A percentile compares a stretch with the other conserved stretches of the same genome.
Conservation (phyloP, 2,329 filamentous ascomycete species). For the Myriosclerotinia curreyana region DNA sequence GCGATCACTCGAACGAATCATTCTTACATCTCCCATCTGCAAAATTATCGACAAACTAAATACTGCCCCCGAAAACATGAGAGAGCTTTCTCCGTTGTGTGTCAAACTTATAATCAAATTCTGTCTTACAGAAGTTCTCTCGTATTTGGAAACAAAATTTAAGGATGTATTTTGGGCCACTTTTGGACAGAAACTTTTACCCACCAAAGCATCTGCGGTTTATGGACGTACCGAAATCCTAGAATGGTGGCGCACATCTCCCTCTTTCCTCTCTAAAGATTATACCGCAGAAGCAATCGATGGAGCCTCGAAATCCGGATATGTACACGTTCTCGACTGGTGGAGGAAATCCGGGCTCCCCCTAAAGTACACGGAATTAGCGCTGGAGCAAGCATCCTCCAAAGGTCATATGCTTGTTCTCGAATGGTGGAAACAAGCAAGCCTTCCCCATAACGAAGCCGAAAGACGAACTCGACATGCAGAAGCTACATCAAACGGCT, state of each 20-base stretch:
- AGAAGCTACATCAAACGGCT: conserved; percentile 23
- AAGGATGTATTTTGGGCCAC: conserved; percentile 81
- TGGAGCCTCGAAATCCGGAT: conserved; percentile 80
- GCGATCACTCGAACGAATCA: conserved; percentile 79
- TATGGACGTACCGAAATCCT: conserved; percentile 82
- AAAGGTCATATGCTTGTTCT: conserved; percentile 83
- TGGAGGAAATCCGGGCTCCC: conserved; percentile 81
- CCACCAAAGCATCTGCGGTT: conserved; percentile 82
- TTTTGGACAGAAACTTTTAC: conserved; percentile 75
- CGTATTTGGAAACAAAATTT: conserved; percentile 64
- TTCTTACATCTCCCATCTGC: conserved; percentile 67
- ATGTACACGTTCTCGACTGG: conserved; percentile 83
- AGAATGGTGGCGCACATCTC: conserved; percentile 85
- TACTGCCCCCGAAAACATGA: conserved; percentile 65
- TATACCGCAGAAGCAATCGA: conserved; percentile 76
- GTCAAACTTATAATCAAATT: conserved; percentile 92
- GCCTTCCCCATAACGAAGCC: conserved; percentile 49
- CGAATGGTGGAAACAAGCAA: conserved; percentile 86
- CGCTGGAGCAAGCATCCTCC: conserved; percentile 81
- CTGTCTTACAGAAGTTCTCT: conserved; percentile 73
- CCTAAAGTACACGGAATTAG: conserved; percentile 80
- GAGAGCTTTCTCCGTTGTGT: conserved; percentile 71
- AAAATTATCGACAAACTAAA: conserved; percentile 74
- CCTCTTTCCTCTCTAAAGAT: conserved; percentile 79
- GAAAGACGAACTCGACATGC: conserved; percentile 32